Base-by-base conservation (phyloP, 1,284 basidiomycete species). In the Cryptococcus floricola region DNA sequence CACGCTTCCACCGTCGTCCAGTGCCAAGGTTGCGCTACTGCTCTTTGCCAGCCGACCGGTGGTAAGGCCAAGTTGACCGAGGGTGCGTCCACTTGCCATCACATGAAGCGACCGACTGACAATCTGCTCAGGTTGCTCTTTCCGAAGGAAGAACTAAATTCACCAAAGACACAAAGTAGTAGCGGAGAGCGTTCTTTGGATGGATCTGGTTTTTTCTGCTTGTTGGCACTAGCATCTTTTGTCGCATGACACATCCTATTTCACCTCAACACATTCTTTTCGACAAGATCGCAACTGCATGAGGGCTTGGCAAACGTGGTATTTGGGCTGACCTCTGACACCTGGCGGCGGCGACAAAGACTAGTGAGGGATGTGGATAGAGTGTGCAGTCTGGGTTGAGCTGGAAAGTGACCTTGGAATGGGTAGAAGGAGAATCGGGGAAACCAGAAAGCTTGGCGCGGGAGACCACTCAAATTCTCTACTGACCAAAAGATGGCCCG, bases 31-130 rank as follows among this genome's bases (percentile, higher is more conserved):
- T 99, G 95, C 84, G 86, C 90, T 60, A 91, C 88, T 71, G 91
- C 98, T 62, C 84, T 99, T 67, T 97, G 92, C 85, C 95, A 98
- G 80, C 96, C 96, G 55, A 97, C 94, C 58, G 95, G 95, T 83
- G 95, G 95, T 83, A 97, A 90, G 84, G 95, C 94, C 71, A 87
- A 94, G 78, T 81, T 98, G 80, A 97, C 94, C 64, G 95, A 98
- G 83, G 96, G 94, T 96, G 75, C 70, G 88, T 83, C 25, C 50
- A 4, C 16, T 41, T 23, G 13, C 16, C 34, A 50, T 50, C 28
- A 34, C 51, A 34, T 25, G 54, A 37, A 59, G 49, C 64, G 13
- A 50, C n/a, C 27, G 16, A 19, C 37, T 39, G 31, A 44, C 39
- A 14, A 34, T 23, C 66, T 54, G 41, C 34, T 38, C 58, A 79